Evolutionary conservation across 805 yeast species (phyloP), one percentile per base, ranked within the genome.

Genomic region (Metschnikowia matae): DNA sequence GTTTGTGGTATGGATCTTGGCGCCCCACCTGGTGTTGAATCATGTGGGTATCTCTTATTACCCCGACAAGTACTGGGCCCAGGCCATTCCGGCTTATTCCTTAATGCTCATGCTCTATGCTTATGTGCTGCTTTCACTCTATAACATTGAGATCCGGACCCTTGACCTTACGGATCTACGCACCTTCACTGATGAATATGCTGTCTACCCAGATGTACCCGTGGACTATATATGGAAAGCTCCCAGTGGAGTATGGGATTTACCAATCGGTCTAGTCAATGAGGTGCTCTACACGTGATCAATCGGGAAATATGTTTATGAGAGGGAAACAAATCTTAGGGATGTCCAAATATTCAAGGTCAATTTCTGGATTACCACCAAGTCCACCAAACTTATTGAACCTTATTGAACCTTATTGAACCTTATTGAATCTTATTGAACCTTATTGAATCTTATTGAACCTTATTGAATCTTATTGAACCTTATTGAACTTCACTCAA

Each of bases 21-120:
- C 83, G 0, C 97, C 97, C 0, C 79, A 80, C 36, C 54, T 61
- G n/a, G 59, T 78, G 34, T 77, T 86, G 20, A 57, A 59, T 39
- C 75, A 81, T 50, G 56, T 81, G 31, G 83, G 82, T 15, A 80
- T 85, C 17, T 80, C 77, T 59, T 90, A 83, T 65, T 87, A 84
- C 58, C 98, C 98, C 0, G 87, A 92, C 32, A 75, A 95, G 56
- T 87, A 91, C 83, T 94, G 98, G 99, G 84, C 96, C 2, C 63
- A 87, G 34, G 87, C 89, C 1, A 65, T 87, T 2, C 96, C 97
- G 3, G 75, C 88, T 13, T 81, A 80, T 56, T 75, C 85, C 4
- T 67, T 92, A 31, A 81, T 88, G 76, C 64, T 76, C 10, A 83
- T 91, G 89, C 68, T 84, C 15, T 90, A 81, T 61, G 79, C 78